These are phyloP conservation scores for Diplodia sapinea DNA, from an alignment of 2,329 filamentous ascomycete genomes.

Conservation along the genomic window DNA sequence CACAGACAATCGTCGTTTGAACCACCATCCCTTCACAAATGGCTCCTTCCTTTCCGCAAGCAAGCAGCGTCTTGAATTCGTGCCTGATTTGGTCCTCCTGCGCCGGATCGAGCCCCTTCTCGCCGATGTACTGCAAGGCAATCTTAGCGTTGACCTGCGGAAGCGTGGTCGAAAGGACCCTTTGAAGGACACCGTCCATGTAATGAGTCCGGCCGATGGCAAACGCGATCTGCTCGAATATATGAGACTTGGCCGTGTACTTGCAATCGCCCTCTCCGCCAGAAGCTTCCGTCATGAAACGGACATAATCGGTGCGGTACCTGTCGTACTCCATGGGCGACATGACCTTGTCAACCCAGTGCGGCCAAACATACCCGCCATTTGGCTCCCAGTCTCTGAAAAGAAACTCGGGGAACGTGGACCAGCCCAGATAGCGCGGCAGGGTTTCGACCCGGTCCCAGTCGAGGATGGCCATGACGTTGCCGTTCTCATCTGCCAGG, in stretches of 20 bases:
- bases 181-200: background rate
- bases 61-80: background rate
- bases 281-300: constrained; percentile 28
- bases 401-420: background rate
- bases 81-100: background rate
- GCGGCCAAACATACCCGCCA: background rate
- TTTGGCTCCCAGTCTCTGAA: constrained; percentile 18
- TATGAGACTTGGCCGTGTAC: constrained; percentile 16
- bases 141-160: background rate
- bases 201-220: background rate
- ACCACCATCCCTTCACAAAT: no score
- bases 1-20: background rate
- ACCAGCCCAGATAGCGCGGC: constrained; percentile 28
- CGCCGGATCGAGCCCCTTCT: background rate
- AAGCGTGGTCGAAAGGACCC: background rate
- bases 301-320: constrained; percentile 27
- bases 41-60: background rate
- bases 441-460: constrained; percentile 30
- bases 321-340: constrained; percentile 3
- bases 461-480: constrained; percentile 30
- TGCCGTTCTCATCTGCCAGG: constrained; percentile 28
- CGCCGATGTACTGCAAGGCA: background rate
- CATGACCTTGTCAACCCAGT: background rate
- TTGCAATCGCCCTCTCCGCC: constrained; percentile 9
- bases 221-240: background rate